These are phyloP conservation scores for Metarhizium anisopliae DNA, from an alignment of 2,329 filamentous ascomycete genomes.

Conservation along the genomic window DNA sequence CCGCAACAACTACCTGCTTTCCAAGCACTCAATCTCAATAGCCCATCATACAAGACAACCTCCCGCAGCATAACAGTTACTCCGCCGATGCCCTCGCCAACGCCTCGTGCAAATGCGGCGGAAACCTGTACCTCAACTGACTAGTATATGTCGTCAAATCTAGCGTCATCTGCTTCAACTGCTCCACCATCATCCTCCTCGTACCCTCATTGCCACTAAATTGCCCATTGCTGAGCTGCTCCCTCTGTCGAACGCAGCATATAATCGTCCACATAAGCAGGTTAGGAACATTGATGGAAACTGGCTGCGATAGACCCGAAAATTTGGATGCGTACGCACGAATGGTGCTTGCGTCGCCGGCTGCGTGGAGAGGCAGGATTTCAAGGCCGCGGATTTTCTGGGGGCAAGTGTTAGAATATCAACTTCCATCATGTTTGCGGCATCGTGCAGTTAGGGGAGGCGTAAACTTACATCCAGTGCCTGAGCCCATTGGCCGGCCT, in stretches of 20 bases:
- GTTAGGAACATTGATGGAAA: conserved; percentile 83
- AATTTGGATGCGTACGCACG: conserved; percentile 76
- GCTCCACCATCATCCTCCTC: conserved; percentile 54
- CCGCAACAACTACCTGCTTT: too few species aligned
- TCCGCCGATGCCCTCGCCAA: conserved; percentile 74
- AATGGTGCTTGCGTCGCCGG: conserved; percentile 68
- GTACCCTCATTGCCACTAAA: conserved; percentile 67
- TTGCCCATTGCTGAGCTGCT: conserved; percentile 57
- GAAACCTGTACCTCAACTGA: conserved; percentile 83
- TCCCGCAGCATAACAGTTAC: conserved; percentile 17
- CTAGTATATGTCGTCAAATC: conserved; percentile 93
- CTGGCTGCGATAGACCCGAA: conserved; percentile 64
- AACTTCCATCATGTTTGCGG: neutral
- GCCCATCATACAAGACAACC: neutral
- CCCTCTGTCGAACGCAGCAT: conserved; percentile 72
- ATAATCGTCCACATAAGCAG: conserved; percentile 89
- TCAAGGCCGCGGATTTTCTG: conserved; percentile 66
- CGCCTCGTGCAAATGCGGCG: conserved; percentile 78
- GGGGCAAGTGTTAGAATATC: conserved; percentile 8
- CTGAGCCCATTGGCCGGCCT: conserved; percentile 46
- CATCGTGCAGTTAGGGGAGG: neutral
- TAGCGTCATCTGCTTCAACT: conserved; percentile 70
- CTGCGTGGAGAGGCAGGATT: conserved; percentile 70
- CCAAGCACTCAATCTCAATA: too few species aligned
- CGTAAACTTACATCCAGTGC: conserved; percentile 45